Conservation (phyloP, 2,329 filamentous ascomycete species). For the Penicillium griseofulvum region DNA sequence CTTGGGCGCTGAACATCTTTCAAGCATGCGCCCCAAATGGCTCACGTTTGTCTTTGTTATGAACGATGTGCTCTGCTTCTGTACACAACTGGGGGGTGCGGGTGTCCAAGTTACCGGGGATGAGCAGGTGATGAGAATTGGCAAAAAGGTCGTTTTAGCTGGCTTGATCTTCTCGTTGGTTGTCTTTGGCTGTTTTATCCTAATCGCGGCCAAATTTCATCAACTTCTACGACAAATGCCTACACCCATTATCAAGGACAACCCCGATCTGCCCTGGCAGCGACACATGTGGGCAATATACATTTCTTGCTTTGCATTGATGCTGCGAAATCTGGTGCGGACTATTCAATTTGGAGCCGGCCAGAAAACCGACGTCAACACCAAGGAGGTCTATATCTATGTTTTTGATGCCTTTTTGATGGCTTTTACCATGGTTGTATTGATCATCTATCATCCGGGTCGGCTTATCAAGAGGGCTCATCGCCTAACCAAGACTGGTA, state of each 20-base stretch:
- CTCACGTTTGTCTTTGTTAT: conserved; percentile 41
- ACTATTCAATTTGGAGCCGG: conserved; percentile 29
- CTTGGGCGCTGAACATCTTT: conserved; percentile 35
- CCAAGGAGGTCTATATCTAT: conserved; percentile 31
- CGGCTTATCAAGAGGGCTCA: conserved; percentile 18
- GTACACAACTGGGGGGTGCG: conserved; percentile 34
- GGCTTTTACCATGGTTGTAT: conserved; percentile 20
- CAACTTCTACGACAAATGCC: conserved; percentile 13
- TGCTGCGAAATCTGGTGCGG: conserved; percentile 30
- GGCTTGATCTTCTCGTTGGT: conserved; percentile 31
- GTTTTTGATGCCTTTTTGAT: conserved; percentile 34
- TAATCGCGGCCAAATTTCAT: conserved; percentile 27
- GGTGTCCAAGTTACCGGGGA: conserved; percentile 30
- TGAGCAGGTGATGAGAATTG: conserved; percentile 18
- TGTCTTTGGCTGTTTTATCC: conserved; percentile 29
- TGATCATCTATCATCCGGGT: conserved; percentile 29
- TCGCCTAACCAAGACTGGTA: conserved; percentile 8
- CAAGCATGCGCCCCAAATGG: conserved; percentile 34
- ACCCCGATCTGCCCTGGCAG: conserved; percentile 24
- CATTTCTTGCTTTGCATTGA: conserved; percentile 23
- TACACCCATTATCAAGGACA: conserved; percentile 15
- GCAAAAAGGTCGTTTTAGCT: conserved; percentile 27
- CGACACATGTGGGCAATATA: conserved; percentile 30
- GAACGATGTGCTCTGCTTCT: conserved; percentile 37
- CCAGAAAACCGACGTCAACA: conserved; percentile 15